Evolutionary conservation across 164 flowering plant genomes (phyloP).

Genomic region (Brasenia schreberi): DNA sequence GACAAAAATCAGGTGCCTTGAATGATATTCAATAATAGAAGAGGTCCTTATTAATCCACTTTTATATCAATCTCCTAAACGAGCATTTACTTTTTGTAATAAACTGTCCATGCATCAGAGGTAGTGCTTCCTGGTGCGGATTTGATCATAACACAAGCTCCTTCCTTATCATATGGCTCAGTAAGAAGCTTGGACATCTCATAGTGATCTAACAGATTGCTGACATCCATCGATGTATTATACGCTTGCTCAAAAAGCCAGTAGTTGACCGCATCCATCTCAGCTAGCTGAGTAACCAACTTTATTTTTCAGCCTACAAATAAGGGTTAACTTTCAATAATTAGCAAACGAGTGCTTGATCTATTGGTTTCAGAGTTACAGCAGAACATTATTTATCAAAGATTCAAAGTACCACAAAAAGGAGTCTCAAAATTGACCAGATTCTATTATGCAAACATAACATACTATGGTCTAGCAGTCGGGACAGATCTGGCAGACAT

Average conservation of each 20-base stretch:
- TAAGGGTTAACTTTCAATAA: not conserved
- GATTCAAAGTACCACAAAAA: no score
- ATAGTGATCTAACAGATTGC: slow-evolving; percentile 61
- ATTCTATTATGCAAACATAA: not conserved
- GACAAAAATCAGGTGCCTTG: not conserved
- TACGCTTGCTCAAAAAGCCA: slow-evolving; percentile 72
- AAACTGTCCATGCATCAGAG: slow-evolving; percentile 33
- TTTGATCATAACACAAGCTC: slow-evolving; percentile 56
- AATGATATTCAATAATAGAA: not conserved
- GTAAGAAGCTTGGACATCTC: slow-evolving; percentile 66
- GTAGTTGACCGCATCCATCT: slow-evolving; percentile 48
- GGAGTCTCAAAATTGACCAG: not conserved
- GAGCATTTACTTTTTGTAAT: not conserved
- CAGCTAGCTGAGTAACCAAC: slow-evolving; percentile 63
- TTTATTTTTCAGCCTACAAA: slow-evolving; percentile 78
- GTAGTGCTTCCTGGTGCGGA: slow-evolving; percentile 33
- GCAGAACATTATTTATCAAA: not conserved
- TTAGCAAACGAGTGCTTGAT: no score
- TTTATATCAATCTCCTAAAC: no score
- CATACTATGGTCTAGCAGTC: not conserved
- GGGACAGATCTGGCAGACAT: not conserved
- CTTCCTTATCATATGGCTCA: slow-evolving; percentile 67
- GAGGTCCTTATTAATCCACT: not conserved
- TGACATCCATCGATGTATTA: slow-evolving; percentile 48
- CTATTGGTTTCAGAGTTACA: no score